Evolutionary conservation across 2,329 filamentous ascomycete species (phyloP).

Genomic region (Thielaviopsis euricoi): DNA sequence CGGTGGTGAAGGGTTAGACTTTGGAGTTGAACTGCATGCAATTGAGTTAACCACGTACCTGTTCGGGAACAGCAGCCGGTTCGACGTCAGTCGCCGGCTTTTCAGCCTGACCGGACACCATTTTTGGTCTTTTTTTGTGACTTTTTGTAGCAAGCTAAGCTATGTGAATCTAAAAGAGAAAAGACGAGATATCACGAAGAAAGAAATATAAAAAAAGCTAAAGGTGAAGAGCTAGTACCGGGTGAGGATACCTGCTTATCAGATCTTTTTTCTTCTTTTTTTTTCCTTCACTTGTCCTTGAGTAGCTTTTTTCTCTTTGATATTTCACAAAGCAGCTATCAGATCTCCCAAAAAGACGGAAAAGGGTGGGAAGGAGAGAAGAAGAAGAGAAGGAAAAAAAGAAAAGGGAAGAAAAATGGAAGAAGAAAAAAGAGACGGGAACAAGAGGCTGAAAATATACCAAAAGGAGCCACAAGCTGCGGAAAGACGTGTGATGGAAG

Average conservation of each 20-base stretch:
- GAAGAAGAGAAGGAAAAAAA: not conserved
- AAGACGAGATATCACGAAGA: not conserved
- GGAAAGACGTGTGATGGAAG: not conserved
- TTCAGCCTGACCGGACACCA: not conserved
- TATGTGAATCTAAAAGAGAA: not conserved
- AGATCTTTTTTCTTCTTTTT: no score
- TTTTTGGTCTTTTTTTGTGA: not conserved
- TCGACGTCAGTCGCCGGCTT: not conserved
- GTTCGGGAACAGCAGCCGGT: not conserved
- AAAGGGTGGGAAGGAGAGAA: not conserved
- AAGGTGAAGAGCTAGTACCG: not conserved
- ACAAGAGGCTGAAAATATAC: not conserved
- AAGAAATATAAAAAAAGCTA: not conserved
- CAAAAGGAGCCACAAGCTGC: not conserved
- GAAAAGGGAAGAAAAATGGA: no score
- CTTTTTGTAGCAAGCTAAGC: slow-evolving; percentile 3
- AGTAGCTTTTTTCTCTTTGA: not conserved
- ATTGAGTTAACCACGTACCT: not conserved
- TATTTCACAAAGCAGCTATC: not conserved
- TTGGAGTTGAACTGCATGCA: not conserved
- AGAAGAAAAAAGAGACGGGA: not conserved
- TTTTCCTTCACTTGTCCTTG: not conserved
- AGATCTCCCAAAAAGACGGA: slow-evolving; percentile 1
- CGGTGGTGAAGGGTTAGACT: not conserved
- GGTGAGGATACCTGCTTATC: not conserved